Percentiles rank a stretch among this genome's conserved stretches.
phyloP scores from a whole-genome alignment of 75 land plant species.

The Sequoia sempervirens region DNA sequence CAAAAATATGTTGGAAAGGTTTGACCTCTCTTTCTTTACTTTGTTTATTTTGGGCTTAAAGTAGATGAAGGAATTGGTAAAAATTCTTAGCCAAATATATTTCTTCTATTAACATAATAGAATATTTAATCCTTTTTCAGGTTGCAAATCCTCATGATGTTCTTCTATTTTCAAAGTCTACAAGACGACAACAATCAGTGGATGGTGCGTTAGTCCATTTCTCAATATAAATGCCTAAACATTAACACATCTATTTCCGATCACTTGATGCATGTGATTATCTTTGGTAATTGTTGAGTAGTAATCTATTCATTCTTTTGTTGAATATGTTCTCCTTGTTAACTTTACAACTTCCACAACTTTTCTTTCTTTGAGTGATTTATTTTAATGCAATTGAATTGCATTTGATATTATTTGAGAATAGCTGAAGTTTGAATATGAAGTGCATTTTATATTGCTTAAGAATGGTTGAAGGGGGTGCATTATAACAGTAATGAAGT shows the following conservation, averaged over 20 bases:
- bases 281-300: neutral
- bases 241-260: neutral
- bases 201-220: conserved; percentile 33
- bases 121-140: conserved; percentile 27
- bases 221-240: conserved; percentile 4
- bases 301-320: neutral
- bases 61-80: neutral
- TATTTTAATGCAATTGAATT: neutral
- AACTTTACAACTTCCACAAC: neutral
- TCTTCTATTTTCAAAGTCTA: conserved; percentile 86
- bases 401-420: neutral
- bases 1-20: conserved; percentile 99
- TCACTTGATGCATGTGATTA: neutral
- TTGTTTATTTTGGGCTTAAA: neutral
- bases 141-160: conserved; percentile 99
- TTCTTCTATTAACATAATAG: conserved; percentile 2
- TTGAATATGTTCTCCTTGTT: neutral
- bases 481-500: neutral
- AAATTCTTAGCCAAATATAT: neutral
- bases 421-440: neutral
- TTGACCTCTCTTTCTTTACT: neutral
- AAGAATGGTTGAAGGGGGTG: neutral
- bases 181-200: conserved; percentile 48
- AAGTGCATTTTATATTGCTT: no score
- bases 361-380: neutral